Conservation (phyloP, 2,329 filamentous ascomycete species). For the Triangularia setosa region DNA sequence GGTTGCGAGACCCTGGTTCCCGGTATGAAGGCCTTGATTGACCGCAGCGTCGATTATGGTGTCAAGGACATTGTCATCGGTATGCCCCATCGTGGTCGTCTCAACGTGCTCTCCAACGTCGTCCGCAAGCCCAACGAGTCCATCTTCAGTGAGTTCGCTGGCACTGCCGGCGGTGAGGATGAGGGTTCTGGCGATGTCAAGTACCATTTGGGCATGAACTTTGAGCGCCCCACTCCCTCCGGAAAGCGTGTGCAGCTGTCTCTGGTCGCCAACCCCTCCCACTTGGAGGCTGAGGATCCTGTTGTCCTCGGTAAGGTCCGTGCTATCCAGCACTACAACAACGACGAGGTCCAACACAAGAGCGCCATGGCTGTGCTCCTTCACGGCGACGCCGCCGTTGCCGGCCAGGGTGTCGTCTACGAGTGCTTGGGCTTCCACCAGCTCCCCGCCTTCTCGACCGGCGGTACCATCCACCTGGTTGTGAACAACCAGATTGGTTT, state of each 20-base stretch:
- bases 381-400: slow-evolving; percentile 96
- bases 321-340: slow-evolving; percentile 98
- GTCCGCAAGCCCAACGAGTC: slow-evolving; percentile 99
- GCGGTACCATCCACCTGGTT: slow-evolving; percentile 92
- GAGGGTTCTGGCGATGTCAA: slow-evolving; percentile 99
- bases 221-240: slow-evolving; percentile 94
- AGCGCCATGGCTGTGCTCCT: slow-evolving; percentile 94
- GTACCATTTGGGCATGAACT: slow-evolving; percentile 99
- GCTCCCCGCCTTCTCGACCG: slow-evolving; percentile 92
- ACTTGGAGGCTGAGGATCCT: slow-evolving; percentile 96
- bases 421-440: slow-evolving; percentile 98
- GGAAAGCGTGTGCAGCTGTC: slow-evolving; percentile 99
- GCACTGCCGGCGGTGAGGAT: slow-evolving; percentile 79
- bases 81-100: slow-evolving; percentile 97
- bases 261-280: slow-evolving; percentile 95
- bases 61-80: slow-evolving; percentile 99
- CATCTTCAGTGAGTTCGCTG: slow-evolving; percentile 97
- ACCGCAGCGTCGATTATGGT: slow-evolving; percentile 96
- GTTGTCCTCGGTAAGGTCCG: slow-evolving; percentile 97
- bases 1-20: slow-evolving; percentile 95
- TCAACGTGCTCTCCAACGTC: slow-evolving; percentile 97
- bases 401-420: slow-evolving; percentile 94
- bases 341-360: slow-evolving; percentile 83
- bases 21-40: slow-evolving; percentile 98
- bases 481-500: slow-evolving; percentile 99